phyloP scores from a whole-genome alignment of 2,329 filamentous ascomycete genomes.

The Phaeosphaeriaceae sp. region DNA sequence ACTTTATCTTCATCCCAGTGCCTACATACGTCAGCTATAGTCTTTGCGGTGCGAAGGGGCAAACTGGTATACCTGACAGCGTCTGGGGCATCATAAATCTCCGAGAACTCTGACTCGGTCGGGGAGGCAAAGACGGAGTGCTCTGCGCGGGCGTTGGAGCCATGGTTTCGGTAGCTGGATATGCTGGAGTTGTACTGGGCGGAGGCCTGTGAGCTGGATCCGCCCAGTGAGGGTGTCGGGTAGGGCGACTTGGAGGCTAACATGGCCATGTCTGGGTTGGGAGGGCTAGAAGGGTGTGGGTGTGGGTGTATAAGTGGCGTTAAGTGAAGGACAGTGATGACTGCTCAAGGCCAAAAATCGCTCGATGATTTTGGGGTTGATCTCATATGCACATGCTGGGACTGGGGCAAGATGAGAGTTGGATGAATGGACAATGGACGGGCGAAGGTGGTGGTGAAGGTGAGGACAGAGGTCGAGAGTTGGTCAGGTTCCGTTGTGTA shows the following conservation, averaged over 20 bases:
- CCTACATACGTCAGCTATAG: slow-evolving; percentile 45
- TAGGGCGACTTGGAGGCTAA: slow-evolving; percentile 77
- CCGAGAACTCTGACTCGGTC: slow-evolving; percentile 91
- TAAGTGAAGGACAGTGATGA: neutral
- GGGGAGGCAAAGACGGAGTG: slow-evolving; percentile 74
- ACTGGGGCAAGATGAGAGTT: neutral
- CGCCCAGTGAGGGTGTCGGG: slow-evolving; percentile 59
- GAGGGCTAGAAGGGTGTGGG: slow-evolving; percentile 2
- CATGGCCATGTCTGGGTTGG: slow-evolving; percentile 68
- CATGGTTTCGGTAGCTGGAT: slow-evolving; percentile 45
- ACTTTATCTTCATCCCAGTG: slow-evolving; percentile 91
- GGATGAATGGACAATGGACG: slow-evolving; percentile 8
- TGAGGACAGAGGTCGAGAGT: slow-evolving; percentile 12
- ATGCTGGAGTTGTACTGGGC: slow-evolving; percentile 44
- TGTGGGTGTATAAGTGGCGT: neutral
- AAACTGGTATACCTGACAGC: slow-evolving; percentile 50
- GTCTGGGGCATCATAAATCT: slow-evolving; percentile 73
- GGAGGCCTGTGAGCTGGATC: slow-evolving; percentile 37
- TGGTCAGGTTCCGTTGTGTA: slow-evolving; percentile 9
- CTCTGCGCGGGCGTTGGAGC: slow-evolving; percentile 43
- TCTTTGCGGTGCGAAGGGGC: neutral
- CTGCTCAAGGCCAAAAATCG: slow-evolving; percentile 2
- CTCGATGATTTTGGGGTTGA: neutral
- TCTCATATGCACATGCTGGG: slow-evolving; percentile 7
- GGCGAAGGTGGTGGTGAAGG: slow-evolving; percentile 1